Percentiles rank a stretch among this genome's conserved stretches.
Evolutionary conservation across 2,329 filamentous ascomycete genomes (phyloP).

Genomic region (Colletotrichum destructivum): DNA sequence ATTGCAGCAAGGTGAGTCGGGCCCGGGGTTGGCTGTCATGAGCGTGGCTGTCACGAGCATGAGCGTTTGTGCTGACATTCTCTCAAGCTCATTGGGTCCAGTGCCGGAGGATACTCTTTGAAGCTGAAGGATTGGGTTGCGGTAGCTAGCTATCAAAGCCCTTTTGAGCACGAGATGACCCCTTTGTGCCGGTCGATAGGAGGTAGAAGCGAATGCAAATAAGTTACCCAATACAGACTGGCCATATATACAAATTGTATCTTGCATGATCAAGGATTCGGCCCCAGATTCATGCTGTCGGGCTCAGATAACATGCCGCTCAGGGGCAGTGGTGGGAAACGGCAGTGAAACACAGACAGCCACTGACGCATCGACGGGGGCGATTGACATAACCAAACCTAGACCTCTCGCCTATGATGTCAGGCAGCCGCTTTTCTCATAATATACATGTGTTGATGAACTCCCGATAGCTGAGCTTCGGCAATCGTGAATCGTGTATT

Average conservation of each 20-base stretch:
- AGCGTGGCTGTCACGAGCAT: too few species aligned
- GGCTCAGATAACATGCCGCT: slow-evolving; percentile 16
- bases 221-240: not conserved
- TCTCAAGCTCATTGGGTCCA: slow-evolving; percentile 1
- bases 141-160: slow-evolving; percentile 2
- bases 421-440: not conserved
- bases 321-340: not conserved
- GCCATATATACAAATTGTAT: not conserved
- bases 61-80: not conserved
- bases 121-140: not conserved
- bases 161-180: not conserved
- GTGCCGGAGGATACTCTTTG: not conserved
- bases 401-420: slow-evolving; percentile 24
- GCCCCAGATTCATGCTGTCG: slow-evolving; percentile 1
- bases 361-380: slow-evolving; percentile 28
- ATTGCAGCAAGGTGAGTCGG: slow-evolving; percentile 72
- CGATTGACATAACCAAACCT: slow-evolving; percentile 1
- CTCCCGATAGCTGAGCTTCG: not conserved
- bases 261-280: not conserved
- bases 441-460: not conserved
- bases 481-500: not conserved
- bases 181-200: not conserved
- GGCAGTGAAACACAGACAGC: slow-evolving; percentile 34
- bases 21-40: not conserved
- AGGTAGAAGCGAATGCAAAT: not conserved